These are phyloP conservation scores for Medicago arabica DNA, from an alignment of 306 rosid species.

Conservation along the genomic window DNA sequence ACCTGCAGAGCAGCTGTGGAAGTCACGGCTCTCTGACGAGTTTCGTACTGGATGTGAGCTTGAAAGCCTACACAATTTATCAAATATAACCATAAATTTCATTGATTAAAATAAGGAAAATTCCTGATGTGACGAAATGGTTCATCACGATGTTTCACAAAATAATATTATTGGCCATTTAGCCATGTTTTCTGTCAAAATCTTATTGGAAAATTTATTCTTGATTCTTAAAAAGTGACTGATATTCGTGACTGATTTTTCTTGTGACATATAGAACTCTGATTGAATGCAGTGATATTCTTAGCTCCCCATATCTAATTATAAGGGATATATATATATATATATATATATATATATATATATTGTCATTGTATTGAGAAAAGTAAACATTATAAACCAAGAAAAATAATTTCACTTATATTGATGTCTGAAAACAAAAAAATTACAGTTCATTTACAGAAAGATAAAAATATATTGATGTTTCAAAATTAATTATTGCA, in stretches of 20 bases:
- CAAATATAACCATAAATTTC: too few species aligned
- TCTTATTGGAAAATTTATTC: not conserved
- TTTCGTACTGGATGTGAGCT: too few species aligned
- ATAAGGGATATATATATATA: too few species aligned
- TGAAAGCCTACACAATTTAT: too few species aligned
- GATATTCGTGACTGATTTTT: not conserved
- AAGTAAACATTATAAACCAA: conserved; percentile 12
- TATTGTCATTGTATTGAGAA: conserved; percentile 17
- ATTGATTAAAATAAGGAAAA: not conserved
- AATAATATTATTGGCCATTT: not conserved
- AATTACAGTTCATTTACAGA: conserved; percentile 25
- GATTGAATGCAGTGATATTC: not conserved
- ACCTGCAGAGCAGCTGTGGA: too few species aligned
- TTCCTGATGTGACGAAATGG: too few species aligned
- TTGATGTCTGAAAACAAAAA: conserved; percentile 22
- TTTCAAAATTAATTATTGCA: too few species aligned
- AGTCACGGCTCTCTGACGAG: too few species aligned
- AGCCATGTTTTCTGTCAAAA: not conserved
- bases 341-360: too few species aligned
- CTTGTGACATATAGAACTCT: not conserved
- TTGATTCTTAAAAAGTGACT: not conserved
- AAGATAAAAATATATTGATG: not conserved
- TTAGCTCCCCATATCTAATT: conserved; percentile 14
- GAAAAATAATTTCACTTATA: conserved; percentile 22
- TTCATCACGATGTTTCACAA: too few species aligned